A percentile compares a stretch with the other conserved stretches of the same genome.
Conservation (phyloP, 257 asterid species). For the Primulina huaijiensis region DNA sequence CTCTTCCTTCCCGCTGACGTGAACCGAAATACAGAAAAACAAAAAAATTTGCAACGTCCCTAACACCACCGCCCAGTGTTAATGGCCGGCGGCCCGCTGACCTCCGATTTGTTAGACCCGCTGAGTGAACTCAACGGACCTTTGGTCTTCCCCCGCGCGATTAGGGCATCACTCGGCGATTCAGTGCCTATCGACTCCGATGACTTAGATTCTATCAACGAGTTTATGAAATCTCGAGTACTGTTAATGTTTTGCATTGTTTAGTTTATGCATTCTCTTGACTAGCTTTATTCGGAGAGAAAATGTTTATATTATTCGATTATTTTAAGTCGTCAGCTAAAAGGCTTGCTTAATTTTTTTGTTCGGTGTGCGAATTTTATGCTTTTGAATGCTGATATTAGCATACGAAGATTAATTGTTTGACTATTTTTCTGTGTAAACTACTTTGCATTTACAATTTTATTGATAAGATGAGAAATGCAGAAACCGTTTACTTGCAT, state of each 20-base stretch:
- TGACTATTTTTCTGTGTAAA: not conserved
- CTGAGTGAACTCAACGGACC: conserved; percentile 46
- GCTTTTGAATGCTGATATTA: not conserved
- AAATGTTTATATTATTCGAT: not conserved
- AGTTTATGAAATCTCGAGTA: conserved; percentile 62
- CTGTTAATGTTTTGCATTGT: not conserved
- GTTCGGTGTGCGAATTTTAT: not conserved
- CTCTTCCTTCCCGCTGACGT: too few species aligned
- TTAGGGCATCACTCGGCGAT: conserved; percentile 42
- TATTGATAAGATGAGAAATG: not conserved
- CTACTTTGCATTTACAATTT: not conserved
- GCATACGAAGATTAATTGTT: conserved; percentile 10
- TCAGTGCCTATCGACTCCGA: conserved; percentile 30
- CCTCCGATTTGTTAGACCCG: conserved; percentile 46
- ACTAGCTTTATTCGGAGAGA: conserved; percentile 16
- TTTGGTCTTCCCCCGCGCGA: conserved; percentile 47
- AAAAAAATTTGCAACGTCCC: too few species aligned
- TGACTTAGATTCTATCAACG: conserved; percentile 54
- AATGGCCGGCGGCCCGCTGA: conserved; percentile 35
- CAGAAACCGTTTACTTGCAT: not conserved
- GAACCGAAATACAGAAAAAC: too few species aligned
- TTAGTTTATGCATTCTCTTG: not conserved
- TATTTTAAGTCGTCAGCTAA: not conserved
- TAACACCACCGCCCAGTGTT: conserved; percentile 5
- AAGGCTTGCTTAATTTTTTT: not conserved